Evolutionary conservation across 2,329 filamentous ascomycete genomes (phyloP).

Genomic region (Pseudogymnoascus sp.): DNA sequence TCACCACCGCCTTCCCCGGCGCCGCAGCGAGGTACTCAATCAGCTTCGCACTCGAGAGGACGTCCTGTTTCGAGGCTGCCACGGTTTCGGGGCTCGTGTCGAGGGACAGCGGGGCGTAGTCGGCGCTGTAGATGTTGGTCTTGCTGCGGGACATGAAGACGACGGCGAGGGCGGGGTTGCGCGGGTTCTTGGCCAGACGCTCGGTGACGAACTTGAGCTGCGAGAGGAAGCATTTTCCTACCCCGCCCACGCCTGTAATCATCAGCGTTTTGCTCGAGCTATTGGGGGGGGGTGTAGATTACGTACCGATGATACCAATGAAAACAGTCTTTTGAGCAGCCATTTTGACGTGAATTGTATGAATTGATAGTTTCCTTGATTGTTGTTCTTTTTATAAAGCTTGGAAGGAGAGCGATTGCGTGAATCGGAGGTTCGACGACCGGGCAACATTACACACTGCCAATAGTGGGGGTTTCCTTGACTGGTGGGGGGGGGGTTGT

Average conservation of each 20-base stretch:
- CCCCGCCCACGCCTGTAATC: conserved; percentile 71
- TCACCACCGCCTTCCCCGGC: conserved; percentile 69
- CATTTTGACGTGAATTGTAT: conserved; percentile 17
- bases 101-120: conserved; percentile 61
- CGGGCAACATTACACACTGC: background rate
- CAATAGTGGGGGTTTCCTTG: background rate
- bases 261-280: conserved; percentile 11
- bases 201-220: conserved; percentile 65
- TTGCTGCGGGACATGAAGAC: conserved; percentile 81
- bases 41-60: conserved; percentile 61
- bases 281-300: conserved; percentile 11
- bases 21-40: conserved; percentile 70
- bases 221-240: conserved; percentile 81
- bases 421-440: conserved; percentile 6
- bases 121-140: conserved; percentile 66
- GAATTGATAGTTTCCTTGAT: background rate
- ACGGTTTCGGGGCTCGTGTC: conserved; percentile 55
- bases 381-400: background rate
- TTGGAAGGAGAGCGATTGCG: background rate
- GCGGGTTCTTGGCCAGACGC: conserved; percentile 47
- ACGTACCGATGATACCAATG: conserved; percentile 37
- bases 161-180: conserved; percentile 54
- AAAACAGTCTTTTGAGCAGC: conserved; percentile 30
- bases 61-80: conserved; percentile 52
- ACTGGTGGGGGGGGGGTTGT: background rate